A percentile compares a stretch with the other conserved stretches of the same genome.
Conservation (phyloP, 345 rosid genomes). For the Salix udensis region DNA sequence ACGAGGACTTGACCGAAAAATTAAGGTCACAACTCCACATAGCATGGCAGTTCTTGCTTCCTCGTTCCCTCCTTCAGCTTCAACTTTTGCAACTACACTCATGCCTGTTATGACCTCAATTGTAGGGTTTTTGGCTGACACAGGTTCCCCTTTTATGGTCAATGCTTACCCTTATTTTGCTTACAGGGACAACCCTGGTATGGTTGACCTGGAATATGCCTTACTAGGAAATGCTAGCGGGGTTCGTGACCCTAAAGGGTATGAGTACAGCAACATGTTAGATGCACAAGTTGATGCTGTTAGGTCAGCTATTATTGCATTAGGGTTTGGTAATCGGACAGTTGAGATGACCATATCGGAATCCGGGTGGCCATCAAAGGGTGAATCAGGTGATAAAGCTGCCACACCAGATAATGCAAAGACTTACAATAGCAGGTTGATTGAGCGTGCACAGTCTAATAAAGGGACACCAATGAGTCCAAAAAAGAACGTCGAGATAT, state of each 20-base stretch:
- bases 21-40: conserved; percentile 61
- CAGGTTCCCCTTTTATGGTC: conserved; percentile 56
- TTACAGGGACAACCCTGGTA: conserved; percentile 43
- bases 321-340: conserved; percentile 46
- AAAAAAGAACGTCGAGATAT: conserved; percentile 36
- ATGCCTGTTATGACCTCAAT: conserved; percentile 50
- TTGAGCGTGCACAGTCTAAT: conserved; percentile 48
- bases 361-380: conserved; percentile 68
- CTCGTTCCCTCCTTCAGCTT: conserved; percentile 58
- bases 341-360: conserved; percentile 46
- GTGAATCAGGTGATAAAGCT: conserved; percentile 38
- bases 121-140: conserved; percentile 44
- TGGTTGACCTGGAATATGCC: conserved; percentile 51
- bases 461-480: conserved; percentile 63
- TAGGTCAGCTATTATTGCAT: conserved; percentile 47
- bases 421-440: conserved; percentile 54
- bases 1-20: conserved; percentile 57
- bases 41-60: conserved; percentile 59
- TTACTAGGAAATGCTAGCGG: conserved; percentile 45
- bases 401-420: conserved; percentile 48
- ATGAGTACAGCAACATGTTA: conserved; percentile 47
- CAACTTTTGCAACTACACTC: conserved; percentile 48
- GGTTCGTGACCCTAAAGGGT: conserved; percentile 55
- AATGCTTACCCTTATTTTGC: conserved; percentile 72
- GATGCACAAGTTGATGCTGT: conserved; percentile 66